Evolutionary conservation across 257 asterid genomes (phyloP), one percentile per base, ranked within the genome.

Genomic region (Solanum chiquidenum): DNA sequence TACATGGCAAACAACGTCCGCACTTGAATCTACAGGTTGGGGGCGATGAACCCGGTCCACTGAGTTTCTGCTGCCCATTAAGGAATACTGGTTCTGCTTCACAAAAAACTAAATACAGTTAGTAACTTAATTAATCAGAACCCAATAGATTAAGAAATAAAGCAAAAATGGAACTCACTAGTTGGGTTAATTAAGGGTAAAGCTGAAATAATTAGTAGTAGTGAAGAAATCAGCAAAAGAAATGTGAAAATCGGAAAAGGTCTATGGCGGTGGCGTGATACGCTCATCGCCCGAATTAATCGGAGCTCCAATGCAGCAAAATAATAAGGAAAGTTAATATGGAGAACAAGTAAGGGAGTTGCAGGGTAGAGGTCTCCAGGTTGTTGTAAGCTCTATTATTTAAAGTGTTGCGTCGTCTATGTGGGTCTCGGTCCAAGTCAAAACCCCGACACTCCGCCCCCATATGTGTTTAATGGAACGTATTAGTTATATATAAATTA

Each of bases 1-100:
- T 27, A 58, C 88, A 86, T 11, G 88, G 88, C 0, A 46, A 68
- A 58, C 88, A 86, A 0, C 25, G n/a, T 21, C 86, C 79, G 76
- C 88, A 87, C 62, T 87, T 87, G 20, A 27, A 75, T 23, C 77
- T 87, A 69, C 88, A 76, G 7, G 29, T 83, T 7, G 88, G 88
- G 12, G 88, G 88, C 3, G 23, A 52, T 60, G 88, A 87, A 55
- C 88, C 88, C 7, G 42, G 79, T 55, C 49, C 73, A 18, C 77
- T n/a, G 7, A 77, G 84, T 77, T 27, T 79, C 9, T 52, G 62
- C 62, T 52, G 62, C 13, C 9, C n/a, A 4, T n/a, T 40, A 40
- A 40, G 23, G n/a, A 42, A 16, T 77, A n/a, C 9, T 4, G 18
- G 21, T 13, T 79, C 66, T 40, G 83, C 83, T 38, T 76, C 60